phyloP scores from a whole-genome alignment of 2,329 filamentous ascomycete genomes.

The Claviceps sp. region DNA sequence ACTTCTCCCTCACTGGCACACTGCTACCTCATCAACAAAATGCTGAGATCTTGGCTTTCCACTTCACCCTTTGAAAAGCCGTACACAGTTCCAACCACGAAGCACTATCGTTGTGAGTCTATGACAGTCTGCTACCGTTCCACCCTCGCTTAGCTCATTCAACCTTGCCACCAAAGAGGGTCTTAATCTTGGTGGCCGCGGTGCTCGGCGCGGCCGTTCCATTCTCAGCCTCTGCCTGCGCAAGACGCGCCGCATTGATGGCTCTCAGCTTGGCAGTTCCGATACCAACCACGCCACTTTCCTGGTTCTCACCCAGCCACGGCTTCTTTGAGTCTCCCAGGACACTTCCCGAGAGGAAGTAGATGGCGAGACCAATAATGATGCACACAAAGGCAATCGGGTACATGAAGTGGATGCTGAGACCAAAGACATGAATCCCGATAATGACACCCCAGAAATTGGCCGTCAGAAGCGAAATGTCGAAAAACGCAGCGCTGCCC shows the following conservation, averaged over 20 bases:
- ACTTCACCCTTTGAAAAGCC: too few species aligned
- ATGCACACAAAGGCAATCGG: slow-evolving; percentile 92
- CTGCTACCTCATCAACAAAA: too few species aligned
- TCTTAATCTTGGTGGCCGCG: neutral
- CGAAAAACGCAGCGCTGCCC: slow-evolving; percentile 86
- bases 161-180: neutral
- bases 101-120: too few species aligned
- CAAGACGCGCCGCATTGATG: slow-evolving; percentile 39
- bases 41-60: too few species aligned
- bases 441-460: slow-evolving; percentile 98
- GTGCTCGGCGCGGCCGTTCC: slow-evolving; percentile 3
- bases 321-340: slow-evolving; percentile 87
- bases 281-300: slow-evolving; percentile 62
- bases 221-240: slow-evolving; percentile 19
- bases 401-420: slow-evolving; percentile 76
- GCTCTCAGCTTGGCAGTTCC: slow-evolving; percentile 77
- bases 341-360: slow-evolving; percentile 72
- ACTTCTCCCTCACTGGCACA: too few species aligned
- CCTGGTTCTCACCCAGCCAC: slow-evolving; percentile 83
- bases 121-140: too few species aligned
- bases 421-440: slow-evolving; percentile 73
- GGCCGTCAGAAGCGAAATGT: slow-evolving; percentile 83
- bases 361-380: slow-evolving; percentile 70
- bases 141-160: neutral
- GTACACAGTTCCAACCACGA: too few species aligned